Evolutionary conservation across 768 basidiomycete species (phyloP).

Genomic region (Mycena chlorophos): DNA sequence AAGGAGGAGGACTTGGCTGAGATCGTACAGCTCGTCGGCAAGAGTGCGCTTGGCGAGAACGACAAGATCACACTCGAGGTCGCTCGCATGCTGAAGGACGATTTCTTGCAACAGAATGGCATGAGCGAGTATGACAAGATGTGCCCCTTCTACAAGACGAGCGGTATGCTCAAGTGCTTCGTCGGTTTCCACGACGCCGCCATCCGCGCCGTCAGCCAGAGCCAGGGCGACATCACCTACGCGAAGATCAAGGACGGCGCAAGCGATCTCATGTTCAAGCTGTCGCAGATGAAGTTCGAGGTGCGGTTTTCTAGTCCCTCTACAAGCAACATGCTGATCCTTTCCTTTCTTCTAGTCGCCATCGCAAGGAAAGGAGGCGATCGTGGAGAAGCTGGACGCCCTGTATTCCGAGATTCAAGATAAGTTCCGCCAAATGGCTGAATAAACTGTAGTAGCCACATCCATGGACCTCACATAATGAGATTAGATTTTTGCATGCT

Average conservation of each 20-base stretch:
- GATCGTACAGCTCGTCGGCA: slow-evolving; percentile 99
- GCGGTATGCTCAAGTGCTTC: slow-evolving; percentile 92
- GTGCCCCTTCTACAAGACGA: slow-evolving; percentile 99
- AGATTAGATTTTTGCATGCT: slow-evolving; percentile 3
- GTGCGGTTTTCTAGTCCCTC: slow-evolving; percentile 43
- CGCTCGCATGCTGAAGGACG: slow-evolving; percentile 95
- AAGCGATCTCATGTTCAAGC: slow-evolving; percentile 88
- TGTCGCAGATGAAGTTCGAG: slow-evolving; percentile 99
- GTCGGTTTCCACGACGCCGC: slow-evolving; percentile 94
- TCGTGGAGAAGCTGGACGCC: slow-evolving; percentile 79
- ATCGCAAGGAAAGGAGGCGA: slow-evolving; percentile 82
- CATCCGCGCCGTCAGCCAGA: slow-evolving; percentile 76
- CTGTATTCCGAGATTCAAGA: slow-evolving; percentile 87
- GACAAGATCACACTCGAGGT: slow-evolving; percentile 99
- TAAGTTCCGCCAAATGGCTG: slow-evolving; percentile 84
- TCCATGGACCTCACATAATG: slow-evolving; percentile 21
- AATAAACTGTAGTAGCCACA: slow-evolving; percentile 58
- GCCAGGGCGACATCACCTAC: slow-evolving; percentile 81
- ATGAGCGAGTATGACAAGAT: slow-evolving; percentile 97
- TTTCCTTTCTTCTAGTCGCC: slow-evolving; percentile 60
- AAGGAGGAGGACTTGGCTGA: slow-evolving; percentile 99
- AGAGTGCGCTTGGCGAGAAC: slow-evolving; percentile 93
- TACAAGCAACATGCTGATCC: neutral
- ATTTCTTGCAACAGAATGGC: slow-evolving; percentile 97
- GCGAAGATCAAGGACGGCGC: slow-evolving; percentile 84